Percentiles rank a stretch among this genome's conserved stretches.
Evolutionary conservation across 768 basidiomycete genomes (phyloP).

Genomic region (Suillus subaureus): DNA sequence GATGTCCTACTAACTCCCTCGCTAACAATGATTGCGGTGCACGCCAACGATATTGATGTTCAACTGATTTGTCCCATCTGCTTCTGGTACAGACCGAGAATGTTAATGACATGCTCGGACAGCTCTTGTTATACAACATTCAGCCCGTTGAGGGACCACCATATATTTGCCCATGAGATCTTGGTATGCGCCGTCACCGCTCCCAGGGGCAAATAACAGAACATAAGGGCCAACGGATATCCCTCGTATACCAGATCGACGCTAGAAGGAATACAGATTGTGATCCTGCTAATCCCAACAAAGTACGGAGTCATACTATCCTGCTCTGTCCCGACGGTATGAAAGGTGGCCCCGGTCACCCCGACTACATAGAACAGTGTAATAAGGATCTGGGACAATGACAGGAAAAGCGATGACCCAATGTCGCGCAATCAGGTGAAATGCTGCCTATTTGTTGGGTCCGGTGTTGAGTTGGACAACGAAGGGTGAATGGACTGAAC

Average conservation of each 20-base stretch:
- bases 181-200: not conserved
- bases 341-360: not conserved
- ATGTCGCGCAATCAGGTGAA: too few relatives aligned
- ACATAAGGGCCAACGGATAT: not conserved
- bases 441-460: too few relatives aligned
- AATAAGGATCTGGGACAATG: too few relatives aligned
- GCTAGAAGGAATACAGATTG: not conserved
- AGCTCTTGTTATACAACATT: not conserved
- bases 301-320: not conserved
- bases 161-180: not conserved
- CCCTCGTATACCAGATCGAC: not conserved
- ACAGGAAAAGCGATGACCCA: too few relatives aligned
- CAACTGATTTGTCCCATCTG: not conserved
- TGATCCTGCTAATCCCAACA: not conserved
- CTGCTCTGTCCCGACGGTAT: not conserved
- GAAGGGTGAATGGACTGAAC: too few relatives aligned
- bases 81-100: constrained; percentile 4
- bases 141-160: not conserved
- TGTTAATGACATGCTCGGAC: constrained; percentile 7
- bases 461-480: too few relatives aligned
- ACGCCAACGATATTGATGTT: not conserved
- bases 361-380: too few relatives aligned
- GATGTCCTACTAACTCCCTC: constrained; percentile 8
- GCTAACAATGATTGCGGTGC: not conserved
- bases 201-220: not conserved